Evolutionary conservation across 1,139 yeast genomes (phyloP).

Genomic region (Hyphopichia khmerensis): DNA sequence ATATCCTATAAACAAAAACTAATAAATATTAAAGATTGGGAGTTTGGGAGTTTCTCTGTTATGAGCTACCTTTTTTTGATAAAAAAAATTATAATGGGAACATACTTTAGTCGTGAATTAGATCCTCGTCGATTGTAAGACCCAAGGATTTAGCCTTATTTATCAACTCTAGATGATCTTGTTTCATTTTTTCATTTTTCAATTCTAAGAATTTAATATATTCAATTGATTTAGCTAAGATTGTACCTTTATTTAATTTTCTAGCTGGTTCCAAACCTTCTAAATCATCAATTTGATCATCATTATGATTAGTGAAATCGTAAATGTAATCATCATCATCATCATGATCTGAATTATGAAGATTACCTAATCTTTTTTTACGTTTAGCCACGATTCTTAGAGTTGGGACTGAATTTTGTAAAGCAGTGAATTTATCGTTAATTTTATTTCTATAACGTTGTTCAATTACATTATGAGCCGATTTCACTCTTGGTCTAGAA

Average conservation of each 20-base stretch:
- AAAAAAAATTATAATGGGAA: too few species aligned
- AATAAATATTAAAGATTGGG: too few species aligned
- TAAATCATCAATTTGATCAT: slow-evolving; percentile 19
- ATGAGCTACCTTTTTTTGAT: too few species aligned
- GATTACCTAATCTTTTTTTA: slow-evolving; percentile 10
- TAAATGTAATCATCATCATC: slow-evolving; percentile 12
- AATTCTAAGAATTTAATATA: slow-evolving; percentile 43
- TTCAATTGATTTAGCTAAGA: slow-evolving; percentile 43
- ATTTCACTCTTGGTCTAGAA: slow-evolving; percentile 20
- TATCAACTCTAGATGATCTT: slow-evolving; percentile 33
- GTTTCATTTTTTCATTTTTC: slow-evolving; percentile 35
- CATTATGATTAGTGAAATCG: slow-evolving; percentile 6
- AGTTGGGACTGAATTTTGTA: slow-evolving; percentile 44
- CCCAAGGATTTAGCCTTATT: slow-evolving; percentile 29
- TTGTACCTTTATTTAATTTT: slow-evolving; percentile 46
- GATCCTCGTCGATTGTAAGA: slow-evolving; percentile 12
- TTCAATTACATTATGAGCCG: slow-evolving; percentile 46
- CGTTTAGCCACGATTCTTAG: slow-evolving; percentile 30
- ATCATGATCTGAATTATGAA: slow-evolving; percentile 11
- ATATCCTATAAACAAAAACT: too few species aligned
- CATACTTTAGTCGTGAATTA: not conserved
- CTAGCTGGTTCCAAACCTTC: slow-evolving; percentile 49
- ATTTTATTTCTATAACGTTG: slow-evolving; percentile 47
- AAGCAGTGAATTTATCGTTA: slow-evolving; percentile 42
- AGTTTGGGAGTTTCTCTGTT: too few species aligned